Percentiles rank a stretch among this genome's conserved stretches.
Conservation (phyloP, 2,329 filamentous ascomycete species). For the Lachnellula arida region DNA sequence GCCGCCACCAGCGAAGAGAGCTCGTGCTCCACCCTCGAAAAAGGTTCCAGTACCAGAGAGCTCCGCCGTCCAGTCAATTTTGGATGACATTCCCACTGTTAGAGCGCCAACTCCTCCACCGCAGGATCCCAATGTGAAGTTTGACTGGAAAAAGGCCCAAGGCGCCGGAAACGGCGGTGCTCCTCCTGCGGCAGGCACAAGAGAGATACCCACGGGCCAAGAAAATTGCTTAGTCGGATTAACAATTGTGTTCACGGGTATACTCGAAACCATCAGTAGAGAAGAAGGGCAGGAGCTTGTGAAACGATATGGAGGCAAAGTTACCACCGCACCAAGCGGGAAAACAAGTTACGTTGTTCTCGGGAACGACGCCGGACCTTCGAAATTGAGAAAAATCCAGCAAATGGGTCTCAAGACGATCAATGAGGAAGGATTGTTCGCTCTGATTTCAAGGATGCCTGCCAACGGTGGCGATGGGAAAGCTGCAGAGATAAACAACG, state of each 20-base stretch:
- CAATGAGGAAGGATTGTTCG: conserved; percentile 86
- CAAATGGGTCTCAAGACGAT: conserved; percentile 83
- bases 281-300: conserved; percentile 83
- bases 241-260: conserved; percentile 91
- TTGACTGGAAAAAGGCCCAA: conserved; percentile 66
- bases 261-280: conserved; percentile 73
- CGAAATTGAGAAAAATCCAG: conserved; percentile 82
- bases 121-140: conserved; percentile 66
- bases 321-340: conserved; percentile 77
- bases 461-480: conserved; percentile 84
- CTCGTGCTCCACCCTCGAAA: conserved; percentile 38
- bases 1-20: conserved; percentile 32
- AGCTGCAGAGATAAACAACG: conserved; percentile 77
- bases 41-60: conserved; percentile 64
- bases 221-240: conserved; percentile 88
- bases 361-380: conserved; percentile 85
- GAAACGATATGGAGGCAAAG: conserved; percentile 91
- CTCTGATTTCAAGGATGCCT: conserved; percentile 74
- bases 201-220: conserved; percentile 73
- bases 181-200: conserved; percentile 53
- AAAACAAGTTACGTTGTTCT: conserved; percentile 95
- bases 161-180: conserved; percentile 58
- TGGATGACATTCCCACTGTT: conserved; percentile 81
- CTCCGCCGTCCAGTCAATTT: conserved; percentile 72
- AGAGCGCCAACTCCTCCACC: conserved; percentile 78